Evolutionary conservation across 495 filamentous ascomycete genomes (phyloP), one percentile per base, ranked within the genome.

Genomic region (Podospora comata): DNA sequence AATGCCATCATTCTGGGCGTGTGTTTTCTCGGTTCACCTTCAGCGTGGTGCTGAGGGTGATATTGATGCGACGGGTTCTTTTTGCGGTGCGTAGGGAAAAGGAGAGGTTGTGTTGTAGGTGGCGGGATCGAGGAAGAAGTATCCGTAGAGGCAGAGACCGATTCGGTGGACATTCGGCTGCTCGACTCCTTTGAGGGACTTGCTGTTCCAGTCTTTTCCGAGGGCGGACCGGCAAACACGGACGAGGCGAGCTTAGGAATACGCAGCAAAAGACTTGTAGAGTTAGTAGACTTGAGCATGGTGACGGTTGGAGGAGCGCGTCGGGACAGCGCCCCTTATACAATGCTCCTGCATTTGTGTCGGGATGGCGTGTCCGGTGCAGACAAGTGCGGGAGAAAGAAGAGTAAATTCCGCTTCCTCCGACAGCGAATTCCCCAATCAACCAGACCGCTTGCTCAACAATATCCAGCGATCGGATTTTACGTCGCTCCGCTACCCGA

Each of bases 1-100:
- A 97, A 76, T 85, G 34, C 54, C 30, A 48, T 55, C 57, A 53
- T 59, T 34, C 34, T 27, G 61, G 65, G 57, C 11, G 55, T 58
- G n/a, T 58, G 55, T 23, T 26, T 19, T 20, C n/a, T 58, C 55
- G 55, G 55, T 19, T 4, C 23, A 20, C 55, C n/a, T 39, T 56
- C 34, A 59, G 44, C 26, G 53, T n/a, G 44, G 34, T 58, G 48
- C 26, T 58, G 28, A 44, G 23, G 64, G 58, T 28, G 64, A 30
- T 26, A 58, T 27, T 39, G 39, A 5, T 19, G n/a, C 7, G 55
- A 11, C n/a, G 55, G n/a, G 23, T 19, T 9, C 55, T 62, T 61
- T 48, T 23, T 58, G n/a, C 55, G 55, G 64, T 56, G 64, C 30
- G 44, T 27, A 65, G 64, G 64, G 16, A 58, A 28, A 19, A 65